Conservation (phyloP, 2,329 filamentous ascomycete species). For the Piedraia hortae region DNA sequence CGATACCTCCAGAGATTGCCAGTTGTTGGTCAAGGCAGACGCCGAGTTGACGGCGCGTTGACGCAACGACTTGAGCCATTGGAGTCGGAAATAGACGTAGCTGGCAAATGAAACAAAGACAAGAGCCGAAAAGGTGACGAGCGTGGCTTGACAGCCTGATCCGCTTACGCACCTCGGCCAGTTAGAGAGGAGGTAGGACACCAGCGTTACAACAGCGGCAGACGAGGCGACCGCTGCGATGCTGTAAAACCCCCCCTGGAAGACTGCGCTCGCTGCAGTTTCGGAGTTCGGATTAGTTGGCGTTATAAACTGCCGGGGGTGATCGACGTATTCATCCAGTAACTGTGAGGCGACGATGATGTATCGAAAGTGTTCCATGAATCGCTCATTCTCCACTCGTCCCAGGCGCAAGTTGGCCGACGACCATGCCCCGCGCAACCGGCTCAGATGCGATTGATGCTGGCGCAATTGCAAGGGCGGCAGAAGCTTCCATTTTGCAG, state of each 20-base stretch:
- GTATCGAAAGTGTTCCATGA: slow-evolving; percentile 81
- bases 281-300: too few species aligned
- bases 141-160: slow-evolving; percentile 19
- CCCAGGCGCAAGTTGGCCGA: slow-evolving; percentile 43
- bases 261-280: slow-evolving; percentile 19
- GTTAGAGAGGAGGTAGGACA: slow-evolving; percentile 42
- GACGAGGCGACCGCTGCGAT: slow-evolving; percentile 42
- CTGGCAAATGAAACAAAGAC: slow-evolving; percentile 30
- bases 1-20: slow-evolving; percentile 57
- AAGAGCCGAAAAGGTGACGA: slow-evolving; percentile 19
- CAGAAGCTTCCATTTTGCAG: too few species aligned
- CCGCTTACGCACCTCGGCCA: slow-evolving; percentile 35
- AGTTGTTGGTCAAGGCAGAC: slow-evolving; percentile 38
- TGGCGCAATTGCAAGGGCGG: slow-evolving; percentile 1
- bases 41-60: slow-evolving; percentile 46
- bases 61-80: slow-evolving; percentile 56
- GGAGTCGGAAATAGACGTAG: slow-evolving; percentile 46
- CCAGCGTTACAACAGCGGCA: slow-evolving; percentile 29
- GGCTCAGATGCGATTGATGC: slow-evolving; percentile 10
- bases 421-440: slow-evolving; percentile 21
- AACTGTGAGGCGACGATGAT: slow-evolving; percentile 78
- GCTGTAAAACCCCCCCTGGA: too few species aligned
- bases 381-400: slow-evolving; percentile 52
- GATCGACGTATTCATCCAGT: slow-evolving; percentile 35
- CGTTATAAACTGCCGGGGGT: slow-evolving; percentile 8